A percentile compares a stretch with the other conserved stretches of the same genome.
phyloP scores from a whole-genome alignment of 345 rosid species.

The Crucihimalaya himalaica region DNA sequence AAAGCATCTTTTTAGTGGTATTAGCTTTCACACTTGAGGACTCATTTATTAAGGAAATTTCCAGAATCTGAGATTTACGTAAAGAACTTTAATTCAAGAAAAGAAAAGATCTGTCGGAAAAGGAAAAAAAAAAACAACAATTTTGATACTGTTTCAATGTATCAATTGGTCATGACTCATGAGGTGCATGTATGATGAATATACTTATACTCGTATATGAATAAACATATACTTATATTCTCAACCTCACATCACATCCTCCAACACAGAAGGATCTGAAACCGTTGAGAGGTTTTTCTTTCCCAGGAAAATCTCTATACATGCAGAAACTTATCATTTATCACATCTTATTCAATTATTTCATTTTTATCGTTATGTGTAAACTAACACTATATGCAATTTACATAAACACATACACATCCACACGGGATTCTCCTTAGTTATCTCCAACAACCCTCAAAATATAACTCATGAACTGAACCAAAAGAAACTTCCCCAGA shows the following conservation, averaged over 20 bases:
- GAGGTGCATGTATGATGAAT: slow-evolving; percentile 14
- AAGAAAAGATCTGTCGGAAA: neutral
- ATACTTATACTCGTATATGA: neutral
- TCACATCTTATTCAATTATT: slow-evolving; percentile 2
- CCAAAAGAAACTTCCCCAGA: neutral
- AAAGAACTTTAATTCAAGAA: neutral
- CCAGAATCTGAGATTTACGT: slow-evolving; percentile 4
- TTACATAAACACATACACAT: neutral
- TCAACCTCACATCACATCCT: slow-evolving; percentile 18
- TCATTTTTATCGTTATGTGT: neutral
- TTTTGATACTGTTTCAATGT: neutral
- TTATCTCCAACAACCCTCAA: slow-evolving; percentile 28
- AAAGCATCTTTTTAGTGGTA: slow-evolving; percentile 22
- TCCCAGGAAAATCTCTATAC: slow-evolving; percentile 16
- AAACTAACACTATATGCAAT: neutral
- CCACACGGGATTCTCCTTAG: slow-evolving; percentile 21
- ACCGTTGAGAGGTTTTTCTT: neutral
- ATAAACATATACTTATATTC: neutral
- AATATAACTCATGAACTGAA: slow-evolving; percentile 7
- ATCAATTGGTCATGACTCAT: neutral
- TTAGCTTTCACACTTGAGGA: slow-evolving; percentile 23
- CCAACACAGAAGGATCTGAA: slow-evolving; percentile 19
- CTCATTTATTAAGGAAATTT: slow-evolving; percentile 19
- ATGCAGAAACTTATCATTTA: slow-evolving; percentile 26
- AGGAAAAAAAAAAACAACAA: neutral